Percentiles rank a stretch among this genome's conserved stretches.
Evolutionary conservation across 176 grass and related monocot species (phyloP).

Genomic region (Microstegium vimineum): DNA sequence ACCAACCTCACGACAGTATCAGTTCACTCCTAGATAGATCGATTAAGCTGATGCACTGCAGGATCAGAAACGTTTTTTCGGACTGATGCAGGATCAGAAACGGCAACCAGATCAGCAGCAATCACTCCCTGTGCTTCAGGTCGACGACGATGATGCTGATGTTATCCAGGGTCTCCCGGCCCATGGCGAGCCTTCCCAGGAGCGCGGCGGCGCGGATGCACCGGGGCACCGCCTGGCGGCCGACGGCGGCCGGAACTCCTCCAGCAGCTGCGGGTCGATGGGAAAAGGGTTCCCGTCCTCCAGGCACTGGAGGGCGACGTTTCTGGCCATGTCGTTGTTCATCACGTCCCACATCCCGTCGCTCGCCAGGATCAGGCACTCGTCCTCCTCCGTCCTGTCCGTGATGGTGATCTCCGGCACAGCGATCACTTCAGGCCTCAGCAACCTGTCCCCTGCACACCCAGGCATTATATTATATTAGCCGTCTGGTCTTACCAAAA

Average conservation of each 20-base stretch:
- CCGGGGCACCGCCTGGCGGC: constrained; percentile 25
- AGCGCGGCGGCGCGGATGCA: constrained; percentile 60
- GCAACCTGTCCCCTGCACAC: constrained; percentile 57
- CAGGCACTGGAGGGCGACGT: constrained; percentile 58
- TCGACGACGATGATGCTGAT: constrained; percentile 79
- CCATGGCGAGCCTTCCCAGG: constrained; percentile 64
- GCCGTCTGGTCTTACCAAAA: background rate
- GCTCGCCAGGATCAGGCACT: constrained; percentile 75
- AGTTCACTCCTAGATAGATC: background rate
- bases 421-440: constrained; percentile 72
- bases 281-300: constrained; percentile 24
- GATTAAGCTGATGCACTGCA: background rate
- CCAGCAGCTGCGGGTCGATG: background rate
- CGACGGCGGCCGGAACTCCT: background rate
- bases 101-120: background rate
- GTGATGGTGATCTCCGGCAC: constrained; percentile 63
- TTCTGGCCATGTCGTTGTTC: constrained; percentile 53
- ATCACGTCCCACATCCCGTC: constrained; percentile 94
- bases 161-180: constrained; percentile 58
- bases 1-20: background rate
- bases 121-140: constrained; percentile 40
- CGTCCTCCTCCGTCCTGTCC: constrained; percentile 34
- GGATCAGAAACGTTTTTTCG: background rate
- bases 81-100: background rate
- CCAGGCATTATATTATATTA: background rate